Percentiles rank a stretch among this genome's conserved stretches.
Conservation (phyloP, 768 basidiomycete genomes). For the Serpula lacrymans region DNA sequence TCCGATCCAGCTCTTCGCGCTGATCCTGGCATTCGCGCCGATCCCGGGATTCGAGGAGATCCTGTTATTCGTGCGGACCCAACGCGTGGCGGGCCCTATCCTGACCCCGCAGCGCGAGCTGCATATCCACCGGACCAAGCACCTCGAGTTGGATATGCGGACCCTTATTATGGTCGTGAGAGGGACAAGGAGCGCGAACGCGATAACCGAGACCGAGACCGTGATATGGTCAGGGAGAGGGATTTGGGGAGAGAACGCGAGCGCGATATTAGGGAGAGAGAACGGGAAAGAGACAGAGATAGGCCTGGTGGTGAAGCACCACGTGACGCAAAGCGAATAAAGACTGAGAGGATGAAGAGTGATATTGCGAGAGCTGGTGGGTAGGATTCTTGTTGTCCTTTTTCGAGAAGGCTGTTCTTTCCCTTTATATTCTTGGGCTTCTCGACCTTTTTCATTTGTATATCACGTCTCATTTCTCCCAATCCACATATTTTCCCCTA, state of each 20-base stretch:
- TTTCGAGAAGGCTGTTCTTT: no score
- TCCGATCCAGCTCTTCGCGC: conserved; percentile 33
- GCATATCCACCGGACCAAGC: conserved; percentile 27
- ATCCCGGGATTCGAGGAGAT: conserved; percentile 24
- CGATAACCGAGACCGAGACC: conserved; percentile 31
- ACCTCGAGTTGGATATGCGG: conserved; percentile 33
- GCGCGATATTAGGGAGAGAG: conserved; percentile 33
- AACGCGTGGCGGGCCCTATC: no score
- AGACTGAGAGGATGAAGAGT: conserved; percentile 47
- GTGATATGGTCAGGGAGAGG: conserved; percentile 33
- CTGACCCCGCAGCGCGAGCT: conserved; percentile 19
- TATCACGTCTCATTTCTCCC: no score
- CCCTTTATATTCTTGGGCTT: no score
- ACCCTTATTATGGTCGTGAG: conserved; percentile 37
- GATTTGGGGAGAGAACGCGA: conserved; percentile 36
- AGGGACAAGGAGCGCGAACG: conserved; percentile 35
- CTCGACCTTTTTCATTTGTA: no score
- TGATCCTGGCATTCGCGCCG: conserved; percentile 30
- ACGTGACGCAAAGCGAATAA: conserved; percentile 60
- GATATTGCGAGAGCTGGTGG: no score
- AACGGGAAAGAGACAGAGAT: conserved; percentile 44
- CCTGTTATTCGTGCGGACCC: no score
- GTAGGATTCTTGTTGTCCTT: no score
- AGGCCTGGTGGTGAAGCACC: conserved; percentile 37
- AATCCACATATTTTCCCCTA: no score